Percentiles rank a stretch among this genome's conserved stretches.
Evolutionary conservation across 768 basidiomycete species (phyloP).

Genomic region (Suillus fuscotomentosus): DNA sequence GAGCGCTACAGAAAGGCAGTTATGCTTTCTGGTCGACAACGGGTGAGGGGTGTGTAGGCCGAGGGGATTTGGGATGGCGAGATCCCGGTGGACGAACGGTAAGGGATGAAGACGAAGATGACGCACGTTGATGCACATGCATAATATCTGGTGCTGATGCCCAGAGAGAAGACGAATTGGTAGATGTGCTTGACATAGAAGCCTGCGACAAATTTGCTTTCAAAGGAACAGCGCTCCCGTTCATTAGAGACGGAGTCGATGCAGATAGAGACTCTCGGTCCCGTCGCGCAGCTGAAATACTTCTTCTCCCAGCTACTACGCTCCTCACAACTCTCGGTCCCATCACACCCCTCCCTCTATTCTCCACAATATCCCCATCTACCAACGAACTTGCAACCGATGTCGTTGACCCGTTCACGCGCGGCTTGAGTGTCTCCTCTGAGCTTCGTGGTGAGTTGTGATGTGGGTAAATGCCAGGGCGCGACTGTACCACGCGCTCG

Average conservation of each 20-base stretch:
- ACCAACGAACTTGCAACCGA: conserved; percentile 43
- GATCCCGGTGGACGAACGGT: conserved; percentile 10
- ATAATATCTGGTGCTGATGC: conserved; percentile 25
- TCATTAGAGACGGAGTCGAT: conserved; percentile 14
- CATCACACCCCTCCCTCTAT: conserved; percentile 23
- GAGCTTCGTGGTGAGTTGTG: conserved; percentile 45
- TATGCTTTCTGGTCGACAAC: conserved; percentile 27
- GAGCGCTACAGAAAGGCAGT: background rate
- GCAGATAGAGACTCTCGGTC: conserved; percentile 22
- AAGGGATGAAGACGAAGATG: conserved; percentile 10
- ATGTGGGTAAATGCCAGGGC: conserved; percentile 32
- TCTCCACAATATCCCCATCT: conserved; percentile 16
- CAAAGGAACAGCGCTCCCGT: conserved; percentile 24
- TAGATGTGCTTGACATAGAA: conserved; percentile 7
- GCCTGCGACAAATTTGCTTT: conserved; percentile 17
- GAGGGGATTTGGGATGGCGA: conserved; percentile 13
- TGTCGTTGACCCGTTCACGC: conserved; percentile 46
- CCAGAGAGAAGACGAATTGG: conserved; percentile 16
- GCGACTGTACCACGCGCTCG: conserved; percentile 58
- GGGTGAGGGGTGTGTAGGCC: conserved; percentile 13
- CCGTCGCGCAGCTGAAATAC: conserved; percentile 33
- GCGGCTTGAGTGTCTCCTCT: conserved; percentile 65
- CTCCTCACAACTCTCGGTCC: conserved; percentile 56
- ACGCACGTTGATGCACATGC: conserved; percentile 12
- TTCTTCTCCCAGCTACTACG: conserved; percentile 48